These are phyloP conservation scores for Hortiboletus campestris DNA, from an alignment of 768 basidiomycete species.

Conservation along the genomic window DNA sequence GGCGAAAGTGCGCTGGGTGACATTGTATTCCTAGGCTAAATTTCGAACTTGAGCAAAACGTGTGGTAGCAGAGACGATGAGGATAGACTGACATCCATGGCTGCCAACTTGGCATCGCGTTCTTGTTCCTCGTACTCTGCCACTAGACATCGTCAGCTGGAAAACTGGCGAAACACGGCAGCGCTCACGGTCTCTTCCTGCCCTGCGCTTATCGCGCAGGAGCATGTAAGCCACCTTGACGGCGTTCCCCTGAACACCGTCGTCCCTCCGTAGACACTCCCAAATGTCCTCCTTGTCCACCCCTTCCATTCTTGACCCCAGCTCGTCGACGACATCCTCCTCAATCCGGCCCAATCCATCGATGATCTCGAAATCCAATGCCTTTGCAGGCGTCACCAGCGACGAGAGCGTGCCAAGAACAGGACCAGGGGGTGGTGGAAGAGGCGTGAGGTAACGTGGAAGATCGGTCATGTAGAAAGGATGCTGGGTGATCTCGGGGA, in stretches of 20 bases:
- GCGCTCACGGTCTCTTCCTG: slow-evolving; percentile 79
- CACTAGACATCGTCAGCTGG: slow-evolving; percentile 41
- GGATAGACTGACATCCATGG: slow-evolving; percentile 67
- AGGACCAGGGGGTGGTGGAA: slow-evolving; percentile 75
- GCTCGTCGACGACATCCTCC: slow-evolving; percentile 84
- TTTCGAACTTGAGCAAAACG: slow-evolving; percentile 4
- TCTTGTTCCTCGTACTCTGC: slow-evolving; percentile 84
- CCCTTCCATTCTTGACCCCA: slow-evolving; percentile 67
- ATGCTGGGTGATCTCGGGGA: slow-evolving; percentile 86
- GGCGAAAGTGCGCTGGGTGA: slow-evolving; percentile 71
- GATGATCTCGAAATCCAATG: slow-evolving; percentile 79
- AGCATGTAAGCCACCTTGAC: slow-evolving; percentile 97
- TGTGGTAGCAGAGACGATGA: slow-evolving; percentile 2
- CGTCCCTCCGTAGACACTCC: slow-evolving; percentile 79
- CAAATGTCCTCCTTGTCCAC: slow-evolving; percentile 84
- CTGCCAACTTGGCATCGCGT: slow-evolving; percentile 74
- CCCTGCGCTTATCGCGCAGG: slow-evolving; percentile 80
- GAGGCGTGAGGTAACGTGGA: slow-evolving; percentile 79
- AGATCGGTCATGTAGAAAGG: slow-evolving; percentile 89
- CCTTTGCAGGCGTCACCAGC: slow-evolving; percentile 65
- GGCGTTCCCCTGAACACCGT: slow-evolving; percentile 84
- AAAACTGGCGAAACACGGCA: neutral
- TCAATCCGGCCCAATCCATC: slow-evolving; percentile 91
- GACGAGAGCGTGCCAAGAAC: slow-evolving; percentile 72
- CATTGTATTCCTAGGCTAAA: slow-evolving; percentile 65